These are phyloP conservation scores for Leishmania lainsoni DNA, from an alignment of 208 protist genomes.

Conservation along the genomic window DNA sequence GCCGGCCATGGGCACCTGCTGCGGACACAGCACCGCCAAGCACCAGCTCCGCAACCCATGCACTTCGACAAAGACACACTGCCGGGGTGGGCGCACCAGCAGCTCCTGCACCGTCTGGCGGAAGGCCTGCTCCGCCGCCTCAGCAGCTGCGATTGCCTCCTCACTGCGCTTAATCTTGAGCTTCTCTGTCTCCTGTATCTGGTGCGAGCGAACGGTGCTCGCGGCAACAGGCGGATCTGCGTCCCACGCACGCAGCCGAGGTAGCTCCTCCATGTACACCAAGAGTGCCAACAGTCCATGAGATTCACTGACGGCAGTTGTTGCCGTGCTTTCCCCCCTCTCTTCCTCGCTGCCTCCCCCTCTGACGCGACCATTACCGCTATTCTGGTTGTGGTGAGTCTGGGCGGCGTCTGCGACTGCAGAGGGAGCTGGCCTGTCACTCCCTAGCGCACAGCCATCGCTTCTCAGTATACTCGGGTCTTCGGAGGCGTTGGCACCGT, in stretches of 20 bases:
- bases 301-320: not conserved
- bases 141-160: conserved; percentile 12
- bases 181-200: not conserved
- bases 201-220: not conserved
- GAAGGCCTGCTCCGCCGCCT: conserved; percentile 9
- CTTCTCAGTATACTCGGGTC: not conserved
- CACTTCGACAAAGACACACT: conserved; percentile 27
- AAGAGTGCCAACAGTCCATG: not conserved
- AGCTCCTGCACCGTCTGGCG: conserved; percentile 10
- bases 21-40: conserved; percentile 10
- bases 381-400: no score
- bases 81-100: conserved; percentile 23
- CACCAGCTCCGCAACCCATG: conserved; percentile 18
- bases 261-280: not conserved
- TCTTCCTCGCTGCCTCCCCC: not conserved
- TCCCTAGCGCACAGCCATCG: not conserved
- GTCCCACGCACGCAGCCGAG: conserved; percentile 14
- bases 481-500: not conserved
- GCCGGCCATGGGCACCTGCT: not conserved
- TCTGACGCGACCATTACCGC: not conserved
- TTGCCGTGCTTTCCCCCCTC: not conserved
- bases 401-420: not conserved
- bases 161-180: conserved; percentile 1
- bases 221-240: conserved; percentile 19
- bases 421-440: not conserved